These are phyloP conservation scores for Sarcodon sp. DNA, from an alignment of 768 basidiomycete species.

Conservation along the genomic window DNA sequence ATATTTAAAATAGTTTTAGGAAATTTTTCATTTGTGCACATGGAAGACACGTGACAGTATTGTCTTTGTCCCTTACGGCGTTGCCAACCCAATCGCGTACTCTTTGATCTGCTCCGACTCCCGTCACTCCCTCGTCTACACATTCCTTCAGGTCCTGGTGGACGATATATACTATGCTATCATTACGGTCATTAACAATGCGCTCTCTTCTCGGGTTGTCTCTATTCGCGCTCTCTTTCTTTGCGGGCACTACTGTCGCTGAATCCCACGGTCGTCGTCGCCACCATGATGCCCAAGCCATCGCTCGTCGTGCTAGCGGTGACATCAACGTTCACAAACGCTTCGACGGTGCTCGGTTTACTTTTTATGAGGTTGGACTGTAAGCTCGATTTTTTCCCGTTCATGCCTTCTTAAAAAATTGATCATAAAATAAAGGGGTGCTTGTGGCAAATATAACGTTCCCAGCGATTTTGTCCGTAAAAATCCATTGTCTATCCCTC, in stretches of 20 bases:
- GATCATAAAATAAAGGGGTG: constrained; percentile 12
- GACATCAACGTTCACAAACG: constrained; percentile 8
- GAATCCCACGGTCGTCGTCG: constrained; percentile 8
- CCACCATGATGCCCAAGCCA: constrained; percentile 12
- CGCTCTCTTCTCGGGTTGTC: constrained; percentile 10
- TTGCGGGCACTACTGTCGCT: constrained; percentile 11
- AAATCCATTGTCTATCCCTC: background rate
- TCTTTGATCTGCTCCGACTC: too few species aligned
- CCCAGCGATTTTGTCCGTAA: constrained; percentile 19
- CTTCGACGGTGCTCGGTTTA: constrained; percentile 16
- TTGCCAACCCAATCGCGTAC: too few species aligned
- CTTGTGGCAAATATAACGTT: constrained; percentile 19
- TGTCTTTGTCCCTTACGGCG: too few species aligned
- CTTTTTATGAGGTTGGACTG: constrained; percentile 24
- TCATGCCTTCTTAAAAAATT: background rate
- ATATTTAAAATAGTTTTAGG: too few species aligned
- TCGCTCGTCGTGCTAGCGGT: constrained; percentile 12
- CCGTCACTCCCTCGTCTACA: too few species aligned
- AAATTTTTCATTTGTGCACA: too few species aligned
- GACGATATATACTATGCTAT: background rate
- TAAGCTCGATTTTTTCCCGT: constrained; percentile 7
- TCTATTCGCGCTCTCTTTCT: constrained; percentile 11
- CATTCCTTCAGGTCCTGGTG: too few species aligned
- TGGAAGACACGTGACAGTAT: too few species aligned
- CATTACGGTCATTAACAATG: constrained; percentile 8